Percentiles rank a stretch among this genome's conserved stretches.
These are phyloP conservation scores for Corymbia maculata DNA, from an alignment of 345 rosid genomes.

Conservation along the genomic window DNA sequence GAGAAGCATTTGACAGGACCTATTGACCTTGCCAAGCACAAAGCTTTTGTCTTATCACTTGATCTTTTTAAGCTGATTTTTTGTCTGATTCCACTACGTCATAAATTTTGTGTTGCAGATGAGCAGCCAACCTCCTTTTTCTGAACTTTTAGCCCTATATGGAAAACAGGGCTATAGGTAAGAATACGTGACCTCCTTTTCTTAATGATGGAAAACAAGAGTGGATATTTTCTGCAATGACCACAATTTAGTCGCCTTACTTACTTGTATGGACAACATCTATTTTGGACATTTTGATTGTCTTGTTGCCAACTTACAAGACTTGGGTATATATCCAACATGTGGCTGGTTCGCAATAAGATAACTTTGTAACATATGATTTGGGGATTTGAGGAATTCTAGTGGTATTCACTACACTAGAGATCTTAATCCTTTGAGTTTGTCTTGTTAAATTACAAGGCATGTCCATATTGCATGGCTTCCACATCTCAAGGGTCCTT, in stretches of 20 bases:
- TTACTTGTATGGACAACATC: not conserved
- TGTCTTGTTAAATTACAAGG: not conserved
- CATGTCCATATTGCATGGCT: not conserved
- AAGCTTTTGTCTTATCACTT: not conserved
- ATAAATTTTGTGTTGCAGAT: slow-evolving; percentile 34
- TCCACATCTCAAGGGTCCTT: not conserved
- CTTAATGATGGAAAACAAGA: not conserved
- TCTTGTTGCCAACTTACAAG: not conserved
- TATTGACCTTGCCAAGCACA: not conserved
- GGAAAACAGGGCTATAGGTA: slow-evolving; percentile 72
- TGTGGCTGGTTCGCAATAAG: not conserved
- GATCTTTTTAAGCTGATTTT: not conserved
- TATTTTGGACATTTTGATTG: not conserved
- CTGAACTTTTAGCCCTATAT: slow-evolving; percentile 61
- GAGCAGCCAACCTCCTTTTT: slow-evolving; percentile 62
- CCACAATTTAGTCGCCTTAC: not conserved
- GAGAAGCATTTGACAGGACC: not conserved
- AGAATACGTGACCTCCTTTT: not conserved
- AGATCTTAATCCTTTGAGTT: not conserved
- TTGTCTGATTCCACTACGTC: not conserved
- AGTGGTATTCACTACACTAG: not conserved
- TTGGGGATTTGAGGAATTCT: not conserved
- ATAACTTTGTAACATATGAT: not conserved
- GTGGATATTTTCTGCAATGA: not conserved
- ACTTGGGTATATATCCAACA: not conserved